These are phyloP conservation scores for Globisporangium heterothallicum DNA, from an alignment of 352 stramenopile genomes.

Conservation along the genomic window DNA sequence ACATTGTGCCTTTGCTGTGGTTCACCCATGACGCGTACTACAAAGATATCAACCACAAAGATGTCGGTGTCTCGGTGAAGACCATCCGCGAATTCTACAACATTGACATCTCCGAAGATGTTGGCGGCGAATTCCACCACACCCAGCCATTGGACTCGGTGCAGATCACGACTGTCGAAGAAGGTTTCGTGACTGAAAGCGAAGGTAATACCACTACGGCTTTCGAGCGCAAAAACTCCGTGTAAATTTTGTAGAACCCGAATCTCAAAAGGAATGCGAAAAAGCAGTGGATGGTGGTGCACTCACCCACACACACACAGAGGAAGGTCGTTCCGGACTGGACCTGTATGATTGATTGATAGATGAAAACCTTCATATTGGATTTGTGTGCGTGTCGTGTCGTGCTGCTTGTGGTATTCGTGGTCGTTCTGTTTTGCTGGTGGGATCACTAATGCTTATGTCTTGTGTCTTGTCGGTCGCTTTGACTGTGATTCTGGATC, in stretches of 20 bases:
- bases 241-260: constrained; percentile 30
- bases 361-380: constrained; percentile 6
- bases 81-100: constrained; percentile 54
- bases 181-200: constrained; percentile 16
- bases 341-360: constrained; percentile 7
- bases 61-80: constrained; percentile 57
- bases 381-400: constrained; percentile 4
- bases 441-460: neutral
- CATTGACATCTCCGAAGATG: constrained; percentile 30
- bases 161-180: constrained; percentile 19
- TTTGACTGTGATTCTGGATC: too few relatives aligned
- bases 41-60: constrained; percentile 81
- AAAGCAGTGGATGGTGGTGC: neutral
- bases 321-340: neutral
- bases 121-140: constrained; percentile 14
- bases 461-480: too few relatives aligned
- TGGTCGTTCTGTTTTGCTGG: neutral
- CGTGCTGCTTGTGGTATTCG: neutral
- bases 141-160: constrained; percentile 15
- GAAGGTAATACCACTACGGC: constrained; percentile 21
- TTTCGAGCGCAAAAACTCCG: constrained; percentile 48
- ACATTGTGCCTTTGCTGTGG: constrained; percentile 86
- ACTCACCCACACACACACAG: neutral
- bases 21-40: constrained; percentile 73
- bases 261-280: constrained; percentile 6